A percentile compares a stretch with the other conserved stretches of the same genome.
Evolutionary conservation across 371 early-diverging fungal species (phyloP).

Genomic region (Synchytrium microbalum): DNA sequence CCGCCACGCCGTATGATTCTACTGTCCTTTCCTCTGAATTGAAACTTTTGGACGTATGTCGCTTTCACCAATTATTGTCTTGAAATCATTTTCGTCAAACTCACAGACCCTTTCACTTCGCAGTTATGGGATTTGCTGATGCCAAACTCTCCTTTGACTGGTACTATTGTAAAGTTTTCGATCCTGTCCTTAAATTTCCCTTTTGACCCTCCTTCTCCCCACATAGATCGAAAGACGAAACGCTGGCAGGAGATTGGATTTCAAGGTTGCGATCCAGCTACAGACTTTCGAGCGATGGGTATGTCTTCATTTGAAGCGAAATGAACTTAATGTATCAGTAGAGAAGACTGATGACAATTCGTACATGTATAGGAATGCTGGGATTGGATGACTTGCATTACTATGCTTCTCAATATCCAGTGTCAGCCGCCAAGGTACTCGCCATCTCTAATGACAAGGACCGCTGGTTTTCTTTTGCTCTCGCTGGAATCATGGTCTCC

Average conservation of each 20-base stretch:
- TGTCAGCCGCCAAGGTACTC: slow-evolving; percentile 43
- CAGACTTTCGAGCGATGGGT: slow-evolving; percentile 84
- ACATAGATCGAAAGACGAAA: slow-evolving; percentile 40
- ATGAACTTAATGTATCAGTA: too few relatives aligned
- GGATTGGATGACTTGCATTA: slow-evolving; percentile 67
- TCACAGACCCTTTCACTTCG: too few relatives aligned
- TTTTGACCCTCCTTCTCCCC: too few relatives aligned
- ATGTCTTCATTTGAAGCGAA: background rate
- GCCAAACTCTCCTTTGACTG: slow-evolving; percentile 49
- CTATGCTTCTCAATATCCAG: slow-evolving; percentile 52
- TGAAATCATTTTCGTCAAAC: background rate
- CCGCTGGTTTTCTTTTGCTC: too few relatives aligned
- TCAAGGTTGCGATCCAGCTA: slow-evolving; percentile 76
- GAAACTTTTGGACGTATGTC: slow-evolving; percentile 50
- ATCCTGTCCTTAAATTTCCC: too few relatives aligned
- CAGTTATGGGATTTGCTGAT: slow-evolving; percentile 64
- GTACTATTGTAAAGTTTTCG: too few relatives aligned
- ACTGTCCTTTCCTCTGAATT: slow-evolving; percentile 56
- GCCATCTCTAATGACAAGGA: slow-evolving; percentile 44
- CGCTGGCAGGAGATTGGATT: slow-evolving; percentile 69
- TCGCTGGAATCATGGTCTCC: slow-evolving; percentile 75
- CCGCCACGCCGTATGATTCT: slow-evolving; percentile 59
- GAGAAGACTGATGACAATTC: background rate
- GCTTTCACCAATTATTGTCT: background rate
- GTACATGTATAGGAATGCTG: slow-evolving; percentile 40